Conservation (phyloP, 495 filamentous ascomycete genomes). For the Penicillium psychrofluorescens region DNA sequence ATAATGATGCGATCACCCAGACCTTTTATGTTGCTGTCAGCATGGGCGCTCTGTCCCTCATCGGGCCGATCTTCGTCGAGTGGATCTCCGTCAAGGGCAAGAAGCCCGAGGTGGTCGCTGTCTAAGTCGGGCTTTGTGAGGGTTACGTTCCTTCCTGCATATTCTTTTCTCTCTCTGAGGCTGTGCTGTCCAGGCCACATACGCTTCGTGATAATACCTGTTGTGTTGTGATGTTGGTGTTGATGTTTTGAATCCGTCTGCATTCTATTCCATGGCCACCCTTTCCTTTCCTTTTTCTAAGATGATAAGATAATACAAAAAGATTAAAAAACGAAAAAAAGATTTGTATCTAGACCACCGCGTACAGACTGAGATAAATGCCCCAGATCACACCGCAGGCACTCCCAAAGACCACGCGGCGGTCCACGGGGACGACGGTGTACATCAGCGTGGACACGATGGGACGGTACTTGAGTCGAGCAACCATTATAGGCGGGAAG, state of each 20-base stretch:
- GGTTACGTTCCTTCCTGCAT: constrained; percentile 1
- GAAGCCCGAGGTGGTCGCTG: constrained; percentile 57
- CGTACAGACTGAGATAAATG: constrained; percentile 71
- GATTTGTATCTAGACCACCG: constrained; percentile 25
- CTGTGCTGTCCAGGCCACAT: too few relatives aligned
- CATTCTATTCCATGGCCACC: neutral
- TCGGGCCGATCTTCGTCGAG: constrained; percentile 57
- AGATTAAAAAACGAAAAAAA: too few relatives aligned
- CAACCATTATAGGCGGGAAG: constrained; percentile 62
- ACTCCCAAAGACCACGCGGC: constrained; percentile 68
- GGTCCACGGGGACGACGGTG: constrained; percentile 68
- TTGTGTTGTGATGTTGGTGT: neutral
- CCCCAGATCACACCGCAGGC: constrained; percentile 82
- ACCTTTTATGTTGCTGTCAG: constrained; percentile 65
- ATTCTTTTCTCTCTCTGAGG: neutral
- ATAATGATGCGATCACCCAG: constrained; percentile 60
- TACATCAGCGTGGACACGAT: constrained; percentile 74
- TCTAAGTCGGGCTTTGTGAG: constrained; percentile 7
- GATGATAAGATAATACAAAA: constrained; percentile 2
- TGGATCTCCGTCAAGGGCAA: constrained; percentile 84
- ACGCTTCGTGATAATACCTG: neutral
- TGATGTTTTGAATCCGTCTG: neutral
- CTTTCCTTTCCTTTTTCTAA: too few relatives aligned
- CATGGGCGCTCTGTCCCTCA: constrained; percentile 50
- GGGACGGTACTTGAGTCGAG: constrained; percentile 79